A percentile compares a stretch with the other conserved stretches of the same genome.
Conservation (phyloP, 495 filamentous ascomycete genomes). For the Hypomontagnella submonticulosa region DNA sequence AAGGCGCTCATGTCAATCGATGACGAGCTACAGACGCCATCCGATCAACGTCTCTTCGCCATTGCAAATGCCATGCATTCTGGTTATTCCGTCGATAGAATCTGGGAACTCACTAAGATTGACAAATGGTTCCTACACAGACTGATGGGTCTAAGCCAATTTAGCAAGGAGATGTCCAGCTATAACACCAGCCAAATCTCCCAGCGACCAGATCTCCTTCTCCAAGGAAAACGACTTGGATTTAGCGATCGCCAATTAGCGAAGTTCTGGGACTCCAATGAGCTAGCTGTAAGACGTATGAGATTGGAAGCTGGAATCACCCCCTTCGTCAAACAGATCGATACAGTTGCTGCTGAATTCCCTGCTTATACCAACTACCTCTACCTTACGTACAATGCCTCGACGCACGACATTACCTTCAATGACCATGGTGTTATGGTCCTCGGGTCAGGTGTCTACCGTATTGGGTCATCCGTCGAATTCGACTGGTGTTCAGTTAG, state of each 20-base stretch:
- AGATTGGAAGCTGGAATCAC: conserved; percentile 85
- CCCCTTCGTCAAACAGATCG: conserved; percentile 96
- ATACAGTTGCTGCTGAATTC: conserved; percentile 98
- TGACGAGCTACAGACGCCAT: conserved; percentile 94
- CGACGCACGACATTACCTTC: conserved; percentile 85
- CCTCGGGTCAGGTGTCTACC: conserved; percentile 94
- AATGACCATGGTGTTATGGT: conserved; percentile 95
- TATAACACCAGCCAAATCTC: conserved; percentile 78
- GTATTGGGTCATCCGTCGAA: conserved; percentile 96
- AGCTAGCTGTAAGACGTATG: conserved; percentile 83
- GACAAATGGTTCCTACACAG: conserved; percentile 97
- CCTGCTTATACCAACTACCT: conserved; percentile 96
- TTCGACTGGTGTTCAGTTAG: conserved; percentile 99
- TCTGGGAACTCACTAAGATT: conserved; percentile 97
- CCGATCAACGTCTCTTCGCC: conserved; percentile 95
- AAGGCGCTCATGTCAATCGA: conserved; percentile 93
- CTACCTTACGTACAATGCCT: conserved; percentile 94
- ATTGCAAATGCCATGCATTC: conserved; percentile 97
- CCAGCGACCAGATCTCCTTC: conserved; percentile 64
- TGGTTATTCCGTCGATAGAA: conserved; percentile 93
- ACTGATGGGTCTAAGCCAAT: conserved; percentile 90
- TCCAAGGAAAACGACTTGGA: conserved; percentile 89
- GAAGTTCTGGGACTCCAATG: conserved; percentile 92
- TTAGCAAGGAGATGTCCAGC: conserved; percentile 77
- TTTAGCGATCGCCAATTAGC: conserved; percentile 95